Conservation (phyloP, 352 stramenopile species). For the Labyrinthula sp. region DNA sequence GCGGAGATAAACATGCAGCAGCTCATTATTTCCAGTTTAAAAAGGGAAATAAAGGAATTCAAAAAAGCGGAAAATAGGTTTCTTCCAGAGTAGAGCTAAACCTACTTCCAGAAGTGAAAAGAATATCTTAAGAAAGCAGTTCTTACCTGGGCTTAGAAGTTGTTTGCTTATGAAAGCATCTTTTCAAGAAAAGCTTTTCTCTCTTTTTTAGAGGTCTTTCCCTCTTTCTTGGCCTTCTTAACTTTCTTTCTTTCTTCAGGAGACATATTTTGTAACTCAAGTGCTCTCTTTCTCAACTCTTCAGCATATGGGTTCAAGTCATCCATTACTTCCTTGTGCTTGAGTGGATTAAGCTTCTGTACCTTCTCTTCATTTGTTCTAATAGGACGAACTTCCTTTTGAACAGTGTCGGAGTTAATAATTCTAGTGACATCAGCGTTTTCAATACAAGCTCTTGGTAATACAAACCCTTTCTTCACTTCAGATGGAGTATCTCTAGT, state of each 20-base stretch:
- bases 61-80: constrained; percentile 5
- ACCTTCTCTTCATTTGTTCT: constrained; percentile 64
- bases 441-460: constrained; percentile 77
- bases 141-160: background rate
- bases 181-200: constrained; percentile 51
- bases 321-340: constrained; percentile 75
- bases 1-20: constrained; percentile 87
- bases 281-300: constrained; percentile 51
- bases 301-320: constrained; percentile 89
- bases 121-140: constrained; percentile 1
- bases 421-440: constrained; percentile 94
- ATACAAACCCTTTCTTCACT: constrained; percentile 67
- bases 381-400: constrained; percentile 78
- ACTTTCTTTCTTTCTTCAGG: constrained; percentile 55
- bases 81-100: too few species aligned
- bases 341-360: constrained; percentile 92
- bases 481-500: constrained; percentile 63
- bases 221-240: constrained; percentile 59
- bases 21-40: background rate
- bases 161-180: constrained; percentile 30
- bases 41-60: background rate
- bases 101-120: too few species aligned
- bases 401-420: constrained; percentile 96
- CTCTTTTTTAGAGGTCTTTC: constrained; percentile 47
- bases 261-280: constrained; percentile 56